Evolutionary conservation across 805 yeast species (phyloP).

Genomic region (Pichia deserticola): DNA sequence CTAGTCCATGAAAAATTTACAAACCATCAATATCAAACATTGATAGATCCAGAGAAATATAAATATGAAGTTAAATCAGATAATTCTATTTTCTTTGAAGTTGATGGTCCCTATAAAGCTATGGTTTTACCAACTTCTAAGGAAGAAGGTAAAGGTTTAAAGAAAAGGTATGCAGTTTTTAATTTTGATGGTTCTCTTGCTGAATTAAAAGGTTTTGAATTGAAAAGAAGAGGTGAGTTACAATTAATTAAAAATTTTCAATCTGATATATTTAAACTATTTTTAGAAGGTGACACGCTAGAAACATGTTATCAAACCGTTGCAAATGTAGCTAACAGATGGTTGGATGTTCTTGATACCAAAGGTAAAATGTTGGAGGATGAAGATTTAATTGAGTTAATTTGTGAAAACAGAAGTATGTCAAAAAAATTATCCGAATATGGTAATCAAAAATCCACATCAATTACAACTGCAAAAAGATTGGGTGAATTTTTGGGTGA

Average conservation of each 20-base stretch:
- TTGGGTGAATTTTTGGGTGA: constrained; percentile 92
- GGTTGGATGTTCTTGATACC: constrained; percentile 90
- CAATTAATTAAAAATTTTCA: constrained; percentile 92
- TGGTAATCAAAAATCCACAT: constrained; percentile 84
- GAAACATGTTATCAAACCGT: constrained; percentile 82
- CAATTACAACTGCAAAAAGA: constrained; percentile 91
- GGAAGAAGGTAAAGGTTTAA: constrained; percentile 95
- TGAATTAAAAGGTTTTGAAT: constrained; percentile 92
- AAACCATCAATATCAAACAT: constrained; percentile 87
- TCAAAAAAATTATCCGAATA: constrained; percentile 85
- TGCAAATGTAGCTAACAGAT: constrained; percentile 86
- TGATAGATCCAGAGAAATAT: constrained; percentile 60
- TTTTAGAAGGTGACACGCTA: constrained; percentile 75
- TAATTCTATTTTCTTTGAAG: constrained; percentile 94
- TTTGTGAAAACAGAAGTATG: constrained; percentile 96
- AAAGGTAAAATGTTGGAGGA: constrained; percentile 84
- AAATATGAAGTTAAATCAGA: constrained; percentile 76
- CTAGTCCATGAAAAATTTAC: constrained; percentile 87
- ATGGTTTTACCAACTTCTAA: constrained; percentile 96
- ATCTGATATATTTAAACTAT: constrained; percentile 85
- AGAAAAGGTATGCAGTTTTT: constrained; percentile 95
- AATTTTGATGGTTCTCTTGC: constrained; percentile 91
- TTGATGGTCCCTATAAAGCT: constrained; percentile 97
- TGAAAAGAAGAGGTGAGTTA: constrained; percentile 94
- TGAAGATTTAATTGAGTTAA: constrained; percentile 86